Evolutionary conservation across 2,329 filamentous ascomycete genomes (phyloP), one percentile per base, ranked within the genome.

Genomic region (Monilinia vaccinii-corymbosi): DNA sequence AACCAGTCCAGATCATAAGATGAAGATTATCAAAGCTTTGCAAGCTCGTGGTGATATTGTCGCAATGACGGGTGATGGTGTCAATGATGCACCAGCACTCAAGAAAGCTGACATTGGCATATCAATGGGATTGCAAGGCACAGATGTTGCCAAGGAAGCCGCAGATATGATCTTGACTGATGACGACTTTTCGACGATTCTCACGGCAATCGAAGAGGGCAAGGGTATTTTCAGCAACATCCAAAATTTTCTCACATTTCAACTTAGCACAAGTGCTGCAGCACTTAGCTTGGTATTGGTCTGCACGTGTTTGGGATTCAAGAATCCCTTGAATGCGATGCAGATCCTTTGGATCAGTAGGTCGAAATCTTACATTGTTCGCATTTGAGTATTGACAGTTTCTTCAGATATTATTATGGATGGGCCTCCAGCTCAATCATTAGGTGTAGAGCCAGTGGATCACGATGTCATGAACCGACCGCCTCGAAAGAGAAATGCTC

Each of bases 161-260:
- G 86, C 90, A n/a, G 90, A 94, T 70, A 95, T 95, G 90, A 93
- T 95, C 64, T 76, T 95, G 56, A 94, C 89, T 0, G 89, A 94
- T 67, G 90, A 95, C 72, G 88, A 94, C 73, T 94, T 95, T 72
- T 89, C 88, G 0, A 94, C 90, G 6, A 99, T 99, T 64, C 80
- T 99, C 13, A 89, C 86, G 62, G 94, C 94, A 34, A 99, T 99
- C 63, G 94, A 99, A 73, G 94, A 99, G 76, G 95, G 94, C 75
- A 99, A 99, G 75, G 94, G 92, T 59, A 99, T 99, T 67, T 99
- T 99, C 76, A 96, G 94, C 81, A 99, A 99, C 74, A 97, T 99
- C 66, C 94, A 99, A 72, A 99, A 99, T 74, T 99, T 99, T 76
- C 81, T 99, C 64, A 97, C 94, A 0, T 99, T 99, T 75, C 95